Evolutionary conservation across 345 rosid genomes (phyloP).

Genomic region (Sonneratia caseolaris): DNA sequence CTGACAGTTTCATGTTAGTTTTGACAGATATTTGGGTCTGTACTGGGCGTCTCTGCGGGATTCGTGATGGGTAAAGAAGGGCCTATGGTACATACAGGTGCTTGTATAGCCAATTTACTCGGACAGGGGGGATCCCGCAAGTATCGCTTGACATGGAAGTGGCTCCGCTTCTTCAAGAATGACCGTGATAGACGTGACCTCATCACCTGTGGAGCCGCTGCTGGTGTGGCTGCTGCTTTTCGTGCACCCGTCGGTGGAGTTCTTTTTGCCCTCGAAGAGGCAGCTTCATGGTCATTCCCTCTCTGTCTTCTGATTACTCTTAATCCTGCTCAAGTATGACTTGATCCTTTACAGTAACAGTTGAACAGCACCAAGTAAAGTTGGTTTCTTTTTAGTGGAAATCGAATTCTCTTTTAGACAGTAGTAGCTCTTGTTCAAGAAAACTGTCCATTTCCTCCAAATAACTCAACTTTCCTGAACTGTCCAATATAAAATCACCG

Average conservation of each 20-base stretch:
- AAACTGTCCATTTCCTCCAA: no score
- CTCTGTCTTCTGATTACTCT: not conserved
- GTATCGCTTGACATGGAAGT: slow-evolving; percentile 39
- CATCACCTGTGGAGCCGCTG: slow-evolving; percentile 47
- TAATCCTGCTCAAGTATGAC: not conserved
- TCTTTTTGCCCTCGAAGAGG: slow-evolving; percentile 47
- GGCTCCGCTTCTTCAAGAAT: slow-evolving; percentile 41
- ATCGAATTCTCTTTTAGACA: no score
- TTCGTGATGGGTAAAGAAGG: slow-evolving; percentile 44
- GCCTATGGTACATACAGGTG: slow-evolving; percentile 44
- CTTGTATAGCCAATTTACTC: slow-evolving; percentile 40
- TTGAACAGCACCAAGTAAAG: not conserved
- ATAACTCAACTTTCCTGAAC: no score
- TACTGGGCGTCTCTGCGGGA: slow-evolving; percentile 38
- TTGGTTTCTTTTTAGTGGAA: not conserved
- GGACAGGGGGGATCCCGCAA: slow-evolving; percentile 46
- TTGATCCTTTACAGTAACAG: not conserved
- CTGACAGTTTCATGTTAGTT: not conserved
- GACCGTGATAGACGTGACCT: slow-evolving; percentile 43
- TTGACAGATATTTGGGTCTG: slow-evolving; percentile 31
- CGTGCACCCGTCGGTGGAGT: slow-evolving; percentile 48
- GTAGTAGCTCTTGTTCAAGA: not conserved
- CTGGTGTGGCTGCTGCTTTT: slow-evolving; percentile 46
- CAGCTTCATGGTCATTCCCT: slow-evolving; percentile 36
- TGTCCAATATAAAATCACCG: not conserved